Evolutionary conservation across 768 basidiomycete genomes (phyloP).

Genomic region (Lactifluus pinguis): DNA sequence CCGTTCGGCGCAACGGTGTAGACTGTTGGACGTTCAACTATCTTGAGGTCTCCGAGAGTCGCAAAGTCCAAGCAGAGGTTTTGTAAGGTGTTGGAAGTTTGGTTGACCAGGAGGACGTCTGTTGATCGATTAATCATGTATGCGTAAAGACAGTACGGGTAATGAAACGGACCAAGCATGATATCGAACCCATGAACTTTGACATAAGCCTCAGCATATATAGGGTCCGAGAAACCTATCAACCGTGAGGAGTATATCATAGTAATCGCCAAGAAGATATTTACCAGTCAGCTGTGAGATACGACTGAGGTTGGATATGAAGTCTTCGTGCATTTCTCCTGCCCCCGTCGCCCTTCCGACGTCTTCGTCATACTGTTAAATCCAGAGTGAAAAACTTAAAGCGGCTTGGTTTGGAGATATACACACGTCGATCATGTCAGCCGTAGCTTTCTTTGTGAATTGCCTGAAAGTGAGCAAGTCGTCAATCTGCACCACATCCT

Average conservation of each 20-base stretch:
- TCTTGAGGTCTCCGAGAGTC: constrained; percentile 92
- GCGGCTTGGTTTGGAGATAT: neutral
- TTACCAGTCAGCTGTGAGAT: constrained; percentile 89
- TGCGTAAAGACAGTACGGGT: neutral
- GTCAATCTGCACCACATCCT: constrained; percentile 78
- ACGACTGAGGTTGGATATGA: constrained; percentile 86
- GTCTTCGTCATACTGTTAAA: constrained; percentile 73
- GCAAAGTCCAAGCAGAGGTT: constrained; percentile 97
- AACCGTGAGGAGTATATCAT: neutral
- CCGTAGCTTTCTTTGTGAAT: constrained; percentile 84
- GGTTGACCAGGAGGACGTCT: constrained; percentile 97
- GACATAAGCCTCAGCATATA: constrained; percentile 96
- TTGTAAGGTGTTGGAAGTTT: constrained; percentile 87
- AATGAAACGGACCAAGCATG: constrained; percentile 52
- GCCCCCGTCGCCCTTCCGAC: constrained; percentile 83
- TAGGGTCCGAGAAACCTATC: constrained; percentile 91
- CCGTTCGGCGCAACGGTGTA: constrained; percentile 93
- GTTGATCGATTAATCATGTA: neutral
- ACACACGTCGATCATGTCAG: constrained; percentile 64
- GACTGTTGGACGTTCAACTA: constrained; percentile 90
- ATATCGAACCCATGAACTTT: constrained; percentile 99
- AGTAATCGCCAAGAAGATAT: constrained; percentile 13
- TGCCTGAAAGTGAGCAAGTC: constrained; percentile 89
- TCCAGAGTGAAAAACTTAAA: neutral
- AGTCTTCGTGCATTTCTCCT: constrained; percentile 78